Conservation (phyloP, 2,329 filamentous ascomycete genomes). For the Nigrospora oryzae region DNA sequence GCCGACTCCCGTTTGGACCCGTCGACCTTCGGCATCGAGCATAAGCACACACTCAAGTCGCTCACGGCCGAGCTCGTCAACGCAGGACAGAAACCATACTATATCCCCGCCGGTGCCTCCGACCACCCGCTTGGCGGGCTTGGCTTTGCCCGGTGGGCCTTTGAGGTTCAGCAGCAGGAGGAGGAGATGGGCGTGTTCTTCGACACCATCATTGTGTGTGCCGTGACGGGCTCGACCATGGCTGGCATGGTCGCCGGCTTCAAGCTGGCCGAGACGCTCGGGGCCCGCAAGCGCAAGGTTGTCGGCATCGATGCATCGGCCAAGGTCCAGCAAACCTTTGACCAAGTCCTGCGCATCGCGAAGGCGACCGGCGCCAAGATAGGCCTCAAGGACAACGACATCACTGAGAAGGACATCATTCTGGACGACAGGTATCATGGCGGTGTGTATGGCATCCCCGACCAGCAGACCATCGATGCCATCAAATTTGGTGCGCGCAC, state of each 20-base stretch:
- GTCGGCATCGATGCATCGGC: constrained; percentile 61
- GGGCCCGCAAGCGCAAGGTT: constrained; percentile 40
- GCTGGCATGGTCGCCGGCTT: constrained; percentile 68
- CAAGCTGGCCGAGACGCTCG: constrained; percentile 47
- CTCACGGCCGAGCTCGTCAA: constrained; percentile 44
- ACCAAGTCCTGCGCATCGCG: constrained; percentile 60
- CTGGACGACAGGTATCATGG: constrained; percentile 58
- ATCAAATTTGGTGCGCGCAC: constrained; percentile 60
- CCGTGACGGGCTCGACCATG: constrained; percentile 62
- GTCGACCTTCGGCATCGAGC: constrained; percentile 58
- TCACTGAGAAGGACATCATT: constrained; percentile 53
- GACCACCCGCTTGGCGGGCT: constrained; percentile 63
- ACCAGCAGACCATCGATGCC: constrained; percentile 55
- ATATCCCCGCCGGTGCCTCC: constrained; percentile 63
- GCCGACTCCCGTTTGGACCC: constrained; percentile 54
- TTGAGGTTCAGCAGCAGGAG: constrained; percentile 60
- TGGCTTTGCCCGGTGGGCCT: constrained; percentile 63
- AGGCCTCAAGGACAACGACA: constrained; percentile 49
- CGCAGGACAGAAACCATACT: constrained; percentile 55
- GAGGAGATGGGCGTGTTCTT: constrained; percentile 53
- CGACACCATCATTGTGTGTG: constrained; percentile 60
- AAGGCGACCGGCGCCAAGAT: constrained; percentile 54
- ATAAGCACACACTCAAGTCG: constrained; percentile 50
- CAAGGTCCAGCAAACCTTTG: constrained; percentile 51
- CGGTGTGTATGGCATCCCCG: constrained; percentile 59